Conservation (phyloP, 257 asterid species). For the Solanum habrochaites region DNA sequence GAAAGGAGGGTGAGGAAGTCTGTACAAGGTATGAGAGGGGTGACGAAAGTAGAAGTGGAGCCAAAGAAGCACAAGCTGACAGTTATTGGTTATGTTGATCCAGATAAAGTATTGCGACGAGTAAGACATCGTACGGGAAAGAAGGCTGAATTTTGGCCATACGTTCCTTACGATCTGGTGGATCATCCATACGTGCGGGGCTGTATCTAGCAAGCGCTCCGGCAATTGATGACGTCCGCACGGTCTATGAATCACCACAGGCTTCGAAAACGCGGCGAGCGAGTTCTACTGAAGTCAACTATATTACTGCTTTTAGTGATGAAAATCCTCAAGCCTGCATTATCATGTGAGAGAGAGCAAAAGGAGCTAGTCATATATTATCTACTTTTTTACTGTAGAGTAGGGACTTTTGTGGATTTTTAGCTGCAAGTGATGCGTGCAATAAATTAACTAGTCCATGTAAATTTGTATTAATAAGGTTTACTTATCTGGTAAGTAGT, state of each 20-base stretch:
- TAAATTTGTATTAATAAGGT: not conserved
- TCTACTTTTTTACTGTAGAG: not conserved
- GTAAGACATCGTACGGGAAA: conserved; percentile 26
- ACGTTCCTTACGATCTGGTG: conserved; percentile 23
- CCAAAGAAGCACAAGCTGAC: conserved; percentile 26
- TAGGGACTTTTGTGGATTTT: not conserved
- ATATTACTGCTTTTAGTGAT: conserved; percentile 32
- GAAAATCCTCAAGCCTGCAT: conserved; percentile 25
- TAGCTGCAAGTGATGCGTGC: not conserved
- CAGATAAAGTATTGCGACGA: conserved; percentile 21
- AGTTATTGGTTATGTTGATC: conserved; percentile 28
- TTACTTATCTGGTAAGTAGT: not conserved
- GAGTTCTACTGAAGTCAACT: conserved; percentile 22
- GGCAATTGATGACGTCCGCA: conserved; percentile 21
- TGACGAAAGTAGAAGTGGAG: conserved; percentile 17
- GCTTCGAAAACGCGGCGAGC: conserved; percentile 21
- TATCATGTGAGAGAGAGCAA: conserved; percentile 7
- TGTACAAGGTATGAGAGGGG: conserved; percentile 28
- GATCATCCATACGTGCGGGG: conserved; percentile 37
- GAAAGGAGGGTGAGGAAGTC: conserved; percentile 25
- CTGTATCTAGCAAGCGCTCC: conserved; percentile 31
- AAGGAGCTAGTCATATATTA: not conserved
- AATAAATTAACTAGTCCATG: not conserved
- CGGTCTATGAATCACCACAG: conserved; percentile 12
- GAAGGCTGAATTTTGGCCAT: conserved; percentile 33